A percentile compares a stretch with the other conserved stretches of the same genome.
Evolutionary conservation across 768 basidiomycete genomes (phyloP).

Genomic region (Boletus sp.): DNA sequence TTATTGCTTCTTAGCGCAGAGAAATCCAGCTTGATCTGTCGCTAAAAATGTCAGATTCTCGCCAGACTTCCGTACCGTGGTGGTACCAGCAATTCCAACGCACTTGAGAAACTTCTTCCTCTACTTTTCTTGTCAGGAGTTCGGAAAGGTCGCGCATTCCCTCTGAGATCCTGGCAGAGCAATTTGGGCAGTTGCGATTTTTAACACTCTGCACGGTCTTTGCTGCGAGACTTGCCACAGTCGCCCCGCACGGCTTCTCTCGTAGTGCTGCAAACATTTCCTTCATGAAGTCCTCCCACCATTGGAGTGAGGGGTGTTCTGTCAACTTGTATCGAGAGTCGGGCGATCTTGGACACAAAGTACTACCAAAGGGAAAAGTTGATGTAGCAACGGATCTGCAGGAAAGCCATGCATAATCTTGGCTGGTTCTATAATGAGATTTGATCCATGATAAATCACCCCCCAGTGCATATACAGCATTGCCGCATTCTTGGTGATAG

Average conservation of each 20-base stretch:
- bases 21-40: conserved; percentile 5
- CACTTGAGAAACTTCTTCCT: conserved; percentile 13
- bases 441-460: conserved; percentile 13
- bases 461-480: conserved; percentile 6
- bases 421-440: conserved; percentile 7
- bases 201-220: not conserved
- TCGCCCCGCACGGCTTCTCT: conserved; percentile 19
- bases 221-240: not conserved
- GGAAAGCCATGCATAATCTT: conserved; percentile 5
- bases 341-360: not conserved
- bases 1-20: not conserved
- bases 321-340: not conserved
- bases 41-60: not conserved
- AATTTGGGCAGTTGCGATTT: not conserved
- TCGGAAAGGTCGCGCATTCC: conserved; percentile 16
- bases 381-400: too few species aligned
- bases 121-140: conserved; percentile 10
- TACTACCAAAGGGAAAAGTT: too few species aligned
- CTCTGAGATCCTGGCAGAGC: not conserved
- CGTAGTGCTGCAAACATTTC: conserved; percentile 4
- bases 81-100: not conserved
- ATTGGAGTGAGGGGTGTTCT: not conserved
- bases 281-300: conserved; percentile 25
- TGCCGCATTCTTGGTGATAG: conserved; percentile 17
- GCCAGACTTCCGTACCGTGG: too few species aligned